A percentile compares a stretch with the other conserved stretches of the same genome.
Conservation (phyloP, 768 basidiomycete species). For the Mycena polygramma region DNA sequence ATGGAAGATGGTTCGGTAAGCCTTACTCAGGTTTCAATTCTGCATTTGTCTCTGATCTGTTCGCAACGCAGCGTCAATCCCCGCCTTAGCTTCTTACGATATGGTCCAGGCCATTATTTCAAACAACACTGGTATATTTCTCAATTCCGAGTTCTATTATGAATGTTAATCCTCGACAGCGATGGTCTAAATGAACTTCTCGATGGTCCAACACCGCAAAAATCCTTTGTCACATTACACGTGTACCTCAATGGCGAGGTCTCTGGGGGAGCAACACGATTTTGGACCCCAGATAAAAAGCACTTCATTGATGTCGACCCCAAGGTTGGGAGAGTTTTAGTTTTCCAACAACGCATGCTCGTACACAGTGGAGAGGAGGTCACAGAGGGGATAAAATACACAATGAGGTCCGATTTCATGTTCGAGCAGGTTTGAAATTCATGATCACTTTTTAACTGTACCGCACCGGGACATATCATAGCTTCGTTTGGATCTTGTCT, state of each 20-base stretch:
- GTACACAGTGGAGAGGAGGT: slow-evolving; percentile 59
- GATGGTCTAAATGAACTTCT: slow-evolving; percentile 54
- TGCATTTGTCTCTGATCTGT: background rate
- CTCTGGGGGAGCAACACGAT: slow-evolving; percentile 54
- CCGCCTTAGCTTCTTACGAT: slow-evolving; percentile 58
- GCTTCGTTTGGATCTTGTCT: too few relatives aligned
- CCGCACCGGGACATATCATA: background rate
- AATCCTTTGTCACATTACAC: slow-evolving; percentile 59
- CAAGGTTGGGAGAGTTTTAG: slow-evolving; percentile 54
- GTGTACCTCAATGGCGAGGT: slow-evolving; percentile 54
- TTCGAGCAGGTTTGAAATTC: slow-evolving; percentile 44
- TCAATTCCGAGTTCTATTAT: background rate
- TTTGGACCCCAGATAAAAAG: slow-evolving; percentile 49
- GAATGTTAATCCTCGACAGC: background rate
- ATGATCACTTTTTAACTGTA: too few relatives aligned
- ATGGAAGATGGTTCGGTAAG: slow-evolving; percentile 55
- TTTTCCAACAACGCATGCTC: slow-evolving; percentile 57
- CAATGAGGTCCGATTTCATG: slow-evolving; percentile 59
- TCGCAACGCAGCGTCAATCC: slow-evolving; percentile 51
- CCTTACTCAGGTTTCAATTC: background rate
- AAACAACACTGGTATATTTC: slow-evolving; percentile 37
- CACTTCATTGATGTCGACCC: slow-evolving; percentile 57
- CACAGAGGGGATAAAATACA: slow-evolving; percentile 51
- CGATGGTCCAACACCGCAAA: slow-evolving; percentile 46
- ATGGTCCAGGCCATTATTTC: slow-evolving; percentile 59